phyloP scores from a whole-genome alignment of 23 red algal genomes.

The Agarophyton chilense region DNA sequence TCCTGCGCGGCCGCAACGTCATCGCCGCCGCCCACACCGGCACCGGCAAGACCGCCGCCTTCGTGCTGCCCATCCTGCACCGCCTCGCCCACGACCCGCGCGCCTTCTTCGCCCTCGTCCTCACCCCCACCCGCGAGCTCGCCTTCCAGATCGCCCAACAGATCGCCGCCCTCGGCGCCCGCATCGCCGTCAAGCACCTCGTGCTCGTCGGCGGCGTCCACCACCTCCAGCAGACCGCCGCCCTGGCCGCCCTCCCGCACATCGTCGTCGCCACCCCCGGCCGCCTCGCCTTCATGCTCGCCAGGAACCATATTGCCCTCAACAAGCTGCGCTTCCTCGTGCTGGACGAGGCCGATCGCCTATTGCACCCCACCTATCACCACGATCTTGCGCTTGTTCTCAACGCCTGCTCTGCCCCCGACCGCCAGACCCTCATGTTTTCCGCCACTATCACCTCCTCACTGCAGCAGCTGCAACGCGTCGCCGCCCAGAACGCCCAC shows the following conservation, averaged over 20 bases:
- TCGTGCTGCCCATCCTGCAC: slow-evolving; percentile 85
- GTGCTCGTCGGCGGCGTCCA: slow-evolving; percentile 88
- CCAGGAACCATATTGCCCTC: slow-evolving; percentile 31
- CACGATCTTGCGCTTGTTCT: slow-evolving; percentile 51
- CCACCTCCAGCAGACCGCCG: slow-evolving; percentile 59
- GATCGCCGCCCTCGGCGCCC: slow-evolving; percentile 71
- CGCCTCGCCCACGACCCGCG: slow-evolving; percentile 66
- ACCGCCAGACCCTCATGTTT: slow-evolving; percentile 85
- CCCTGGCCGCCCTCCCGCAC: slow-evolving; percentile 67
- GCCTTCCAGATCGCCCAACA: slow-evolving; percentile 89
- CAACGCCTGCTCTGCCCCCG: slow-evolving; percentile 24
- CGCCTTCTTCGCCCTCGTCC: slow-evolving; percentile 77
- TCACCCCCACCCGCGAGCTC: slow-evolving; percentile 97
- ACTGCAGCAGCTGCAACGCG: slow-evolving; percentile 57
- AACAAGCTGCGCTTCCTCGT: slow-evolving; percentile 59
- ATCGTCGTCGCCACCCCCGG: slow-evolving; percentile 94
- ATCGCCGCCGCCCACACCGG: slow-evolving; percentile 83
- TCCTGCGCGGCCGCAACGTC: slow-evolving; percentile 63
- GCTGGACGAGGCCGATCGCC: slow-evolving; percentile 86
- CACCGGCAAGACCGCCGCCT: slow-evolving; percentile 89
- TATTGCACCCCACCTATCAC: slow-evolving; percentile 74
- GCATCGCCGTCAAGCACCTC: slow-evolving; percentile 44
- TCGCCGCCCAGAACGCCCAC: slow-evolving; percentile 14
- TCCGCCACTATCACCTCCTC: slow-evolving; percentile 90
- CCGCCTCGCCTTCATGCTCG: slow-evolving; percentile 73